Base-by-base conservation (phyloP, 2,329 filamentous ascomycete genomes). In the Fonsecaea monophora region DNA sequence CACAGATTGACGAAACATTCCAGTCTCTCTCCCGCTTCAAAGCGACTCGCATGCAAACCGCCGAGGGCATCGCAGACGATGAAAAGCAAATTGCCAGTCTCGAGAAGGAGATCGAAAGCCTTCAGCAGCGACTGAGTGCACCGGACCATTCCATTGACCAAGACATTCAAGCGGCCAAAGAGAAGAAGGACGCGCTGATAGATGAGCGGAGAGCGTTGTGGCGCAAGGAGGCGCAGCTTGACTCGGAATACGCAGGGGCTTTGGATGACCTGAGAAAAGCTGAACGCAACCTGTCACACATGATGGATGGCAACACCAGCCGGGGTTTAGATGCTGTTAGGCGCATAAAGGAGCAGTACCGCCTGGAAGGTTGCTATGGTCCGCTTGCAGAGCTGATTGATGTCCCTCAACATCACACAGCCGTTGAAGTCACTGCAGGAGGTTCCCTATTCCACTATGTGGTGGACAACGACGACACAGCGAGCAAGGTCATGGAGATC, bases 401-500 rank as follows among this genome's bases (percentile, higher is more conserved):
- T 62, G 92, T 97, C 57, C 87, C 85, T 65, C 92, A 97, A 61
- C 98, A 97, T 79, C 89, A 93, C 68, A 88, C 94, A 10, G 92
- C 95, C 1, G 90, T 96, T 9, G 95, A 99, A 79, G 92, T 96
- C 73, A 95, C 94, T 60, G 95, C 94, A 2, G 95, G 95, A 18
- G 90, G 89, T 70, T 96, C 92, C 76, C 84, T 99, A 8, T 99
- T 99, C 80, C 92, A 99, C 78, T 97, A 97, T 72, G 89, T 99
- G 10, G 94, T 98, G 53, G 94, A 99, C 77, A 94, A 90, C 58
- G 92, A 96, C 68, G 88, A 91, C 48, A 97, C 94, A 0, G 93
- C 94, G 0, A 92, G 92, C 1, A 87, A 88, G 72, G 86, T 97
- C 38, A 88, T 95, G 53, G 90, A 94, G 71, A 86, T 89, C 13